Percentiles rank a stretch among this genome's conserved stretches.
phyloP scores from a whole-genome alignment of 2,329 filamentous ascomycete genomes.

The Cadophora luteo-olivacea region DNA sequence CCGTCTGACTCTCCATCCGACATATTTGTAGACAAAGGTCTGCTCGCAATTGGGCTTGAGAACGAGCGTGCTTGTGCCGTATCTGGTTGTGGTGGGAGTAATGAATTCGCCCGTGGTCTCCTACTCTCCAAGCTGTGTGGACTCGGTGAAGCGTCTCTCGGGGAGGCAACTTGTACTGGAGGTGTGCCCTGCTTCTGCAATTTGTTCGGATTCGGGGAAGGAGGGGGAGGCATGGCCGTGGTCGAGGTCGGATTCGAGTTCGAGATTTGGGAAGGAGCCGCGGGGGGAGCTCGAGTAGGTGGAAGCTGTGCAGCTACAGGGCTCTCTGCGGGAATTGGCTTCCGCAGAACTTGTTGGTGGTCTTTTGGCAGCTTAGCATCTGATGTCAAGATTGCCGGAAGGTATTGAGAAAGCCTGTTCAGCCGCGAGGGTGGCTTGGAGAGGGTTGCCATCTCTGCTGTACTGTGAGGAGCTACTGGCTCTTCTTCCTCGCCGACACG shows the following conservation, averaged over 20 bases:
- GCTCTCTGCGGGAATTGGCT: slow-evolving; percentile 1
- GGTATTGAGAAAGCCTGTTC: slow-evolving; percentile 17
- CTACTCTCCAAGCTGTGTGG: slow-evolving; percentile 1
- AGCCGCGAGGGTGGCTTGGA: slow-evolving; percentile 17
- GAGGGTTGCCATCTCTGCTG: slow-evolving; percentile 8
- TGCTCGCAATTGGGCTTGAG: slow-evolving; percentile 24
- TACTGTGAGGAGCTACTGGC: slow-evolving; percentile 15
- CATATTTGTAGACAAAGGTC: slow-evolving; percentile 18
- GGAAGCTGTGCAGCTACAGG: background rate
- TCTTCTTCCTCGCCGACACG: slow-evolving; percentile 7
- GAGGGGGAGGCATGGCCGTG: background rate
- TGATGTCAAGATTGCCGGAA: slow-evolving; percentile 11
- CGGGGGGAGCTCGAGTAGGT: slow-evolving; percentile 1
- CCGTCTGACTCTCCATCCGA: slow-evolving; percentile 25
- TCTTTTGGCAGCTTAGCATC: slow-evolving; percentile 21
- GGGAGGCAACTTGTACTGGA: slow-evolving; percentile 11
- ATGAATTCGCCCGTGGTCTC: slow-evolving; percentile 16
- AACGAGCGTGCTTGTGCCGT: slow-evolving; percentile 20
- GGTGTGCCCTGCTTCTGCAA: slow-evolving; percentile 12
- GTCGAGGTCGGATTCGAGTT: no score
- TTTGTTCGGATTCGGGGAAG: background rate
- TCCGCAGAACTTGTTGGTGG: background rate
- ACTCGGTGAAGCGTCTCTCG: slow-evolving; percentile 13
- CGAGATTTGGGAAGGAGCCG: slow-evolving; percentile 1
- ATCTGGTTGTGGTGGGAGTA: slow-evolving; percentile 19